These are phyloP conservation scores for Hypoxylon sp. DNA, from an alignment of 2,329 filamentous ascomycete species.

Conservation along the genomic window DNA sequence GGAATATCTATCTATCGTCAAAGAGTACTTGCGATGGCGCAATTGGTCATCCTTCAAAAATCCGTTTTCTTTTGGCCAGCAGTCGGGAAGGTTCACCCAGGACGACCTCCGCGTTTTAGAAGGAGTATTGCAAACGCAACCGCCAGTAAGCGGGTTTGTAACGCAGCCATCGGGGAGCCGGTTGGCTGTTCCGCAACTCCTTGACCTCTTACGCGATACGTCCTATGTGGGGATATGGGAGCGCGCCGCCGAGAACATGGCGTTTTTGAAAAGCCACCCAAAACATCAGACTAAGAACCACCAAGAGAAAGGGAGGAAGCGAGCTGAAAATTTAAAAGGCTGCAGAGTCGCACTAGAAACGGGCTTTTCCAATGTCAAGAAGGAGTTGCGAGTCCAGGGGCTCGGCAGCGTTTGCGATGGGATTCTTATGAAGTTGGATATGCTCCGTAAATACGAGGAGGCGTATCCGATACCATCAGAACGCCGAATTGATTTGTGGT, in stretches of 20 bases:
- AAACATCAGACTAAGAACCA: slow-evolving; percentile 25
- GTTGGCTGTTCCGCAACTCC: slow-evolving; percentile 6
- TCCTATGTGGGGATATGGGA: slow-evolving; percentile 34
- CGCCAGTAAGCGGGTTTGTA: not conserved
- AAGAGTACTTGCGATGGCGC: slow-evolving; percentile 27
- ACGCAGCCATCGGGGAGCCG: not conserved
- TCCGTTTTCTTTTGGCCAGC: slow-evolving; percentile 10
- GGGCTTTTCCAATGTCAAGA: slow-evolving; percentile 9
- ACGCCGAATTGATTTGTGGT: not conserved
- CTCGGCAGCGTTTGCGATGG: slow-evolving; percentile 8
- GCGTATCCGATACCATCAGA: slow-evolving; percentile 27
- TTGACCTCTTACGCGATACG: slow-evolving; percentile 13
- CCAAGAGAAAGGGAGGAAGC: slow-evolving; percentile 10
- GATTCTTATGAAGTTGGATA: slow-evolving; percentile 21
- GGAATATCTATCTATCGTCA: slow-evolving; percentile 33
- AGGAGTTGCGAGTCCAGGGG: slow-evolving; percentile 23
- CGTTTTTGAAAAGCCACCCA: slow-evolving; percentile 19
- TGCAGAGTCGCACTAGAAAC: slow-evolving; percentile 13
- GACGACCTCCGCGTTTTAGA: slow-evolving; percentile 9
- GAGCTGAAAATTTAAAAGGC: slow-evolving; percentile 19
- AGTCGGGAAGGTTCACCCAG: slow-evolving; percentile 4
- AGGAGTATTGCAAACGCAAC: not conserved
- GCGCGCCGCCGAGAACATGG: slow-evolving; percentile 33
- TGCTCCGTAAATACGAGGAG: slow-evolving; percentile 36
- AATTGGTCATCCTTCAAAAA: not conserved